Evolutionary conservation across 495 filamentous ascomycete species (phyloP).

Genomic region (Cladorrhinum samala): DNA sequence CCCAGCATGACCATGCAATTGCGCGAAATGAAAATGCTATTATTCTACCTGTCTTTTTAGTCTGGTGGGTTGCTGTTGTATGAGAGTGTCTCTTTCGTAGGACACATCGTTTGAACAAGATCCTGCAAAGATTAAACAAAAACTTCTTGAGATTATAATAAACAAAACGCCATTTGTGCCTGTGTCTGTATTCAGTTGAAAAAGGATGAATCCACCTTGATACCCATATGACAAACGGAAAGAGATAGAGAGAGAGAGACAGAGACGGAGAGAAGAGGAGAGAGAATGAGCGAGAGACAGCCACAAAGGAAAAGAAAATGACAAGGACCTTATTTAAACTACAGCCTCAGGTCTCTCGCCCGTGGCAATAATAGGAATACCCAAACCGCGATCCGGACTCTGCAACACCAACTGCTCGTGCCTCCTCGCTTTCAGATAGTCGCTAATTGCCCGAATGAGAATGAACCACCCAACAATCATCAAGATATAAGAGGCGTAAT

Average conservation of each 20-base stretch:
- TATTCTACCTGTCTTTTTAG: neutral
- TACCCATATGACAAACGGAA: neutral
- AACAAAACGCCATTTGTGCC: neutral
- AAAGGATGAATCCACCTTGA: neutral
- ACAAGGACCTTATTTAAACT: slow-evolving; percentile 46
- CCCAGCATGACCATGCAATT: neutral
- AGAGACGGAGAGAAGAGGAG: neutral
- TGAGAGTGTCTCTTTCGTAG: neutral
- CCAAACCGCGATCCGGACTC: slow-evolving; percentile 85
- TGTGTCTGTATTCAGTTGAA: neutral
- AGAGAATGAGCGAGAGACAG: neutral
- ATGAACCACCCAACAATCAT: slow-evolving; percentile 99
- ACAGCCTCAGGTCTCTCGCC: slow-evolving; percentile 77
- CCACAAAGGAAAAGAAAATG: neutral
- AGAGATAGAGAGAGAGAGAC: neutral
- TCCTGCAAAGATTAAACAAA: neutral
- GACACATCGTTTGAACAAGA: neutral
- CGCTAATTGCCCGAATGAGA: slow-evolving; percentile 79
- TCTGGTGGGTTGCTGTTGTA: neutral
- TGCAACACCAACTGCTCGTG: slow-evolving; percentile 91
- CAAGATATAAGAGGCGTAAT: slow-evolving; percentile 86
- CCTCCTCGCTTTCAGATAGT: slow-evolving; percentile 77
- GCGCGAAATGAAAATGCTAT: neutral
- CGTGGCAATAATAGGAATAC: slow-evolving; percentile 81
- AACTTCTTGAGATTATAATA: neutral